Base-by-base conservation (phyloP, 805 yeast species). In the Scheffersomyces ergatensis region DNA sequence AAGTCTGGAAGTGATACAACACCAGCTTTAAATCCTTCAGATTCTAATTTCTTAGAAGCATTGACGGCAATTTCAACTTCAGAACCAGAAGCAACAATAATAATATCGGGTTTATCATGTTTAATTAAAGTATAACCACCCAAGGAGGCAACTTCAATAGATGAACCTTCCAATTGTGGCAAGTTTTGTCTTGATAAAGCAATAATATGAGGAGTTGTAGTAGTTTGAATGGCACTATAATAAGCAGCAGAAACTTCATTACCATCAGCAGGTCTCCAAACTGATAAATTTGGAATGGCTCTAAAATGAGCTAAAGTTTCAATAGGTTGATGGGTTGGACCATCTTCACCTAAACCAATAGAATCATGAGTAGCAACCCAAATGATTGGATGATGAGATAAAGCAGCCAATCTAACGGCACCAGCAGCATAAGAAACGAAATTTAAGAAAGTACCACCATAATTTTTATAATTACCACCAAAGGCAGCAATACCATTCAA, bases 371-470 rank as follows among this genome's bases (percentile, higher is more conserved):
- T 86, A 47, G 93, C 93, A 49, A 86, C 89, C 88, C 90, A 85
- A 55, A 81, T 76, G 54, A 85, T 80, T 51, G 92, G 93, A 62
- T 82, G 87, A 54, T 86, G 88, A 43, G 92, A 83, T 49, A 86
- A 70, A 42, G 95, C 92, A 42, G 92, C 76, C 62, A 86, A 77
- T 80, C 95, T 82, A 39, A 85, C 80, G 56, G 95, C 89, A 75
- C 93, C 93, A 31, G 90, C 80, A 53, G 89, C 93, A 58, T 85
- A 85, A 11, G 83, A 77, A 48, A 78, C 83, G 57, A 92, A 92
- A 82, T 93, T 92, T 69, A 92, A 78, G 89, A 92, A 92, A 61
- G 99, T 92, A 72, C 96, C 98, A 67, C 97, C 97, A 74, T 83
- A 90, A 55, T 89, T 83, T 69, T 83, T 85, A 78, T 76, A 81